These are phyloP conservation scores for Silene conica DNA, from an alignment of 148 eudicot genomes.

Conservation along the genomic window DNA sequence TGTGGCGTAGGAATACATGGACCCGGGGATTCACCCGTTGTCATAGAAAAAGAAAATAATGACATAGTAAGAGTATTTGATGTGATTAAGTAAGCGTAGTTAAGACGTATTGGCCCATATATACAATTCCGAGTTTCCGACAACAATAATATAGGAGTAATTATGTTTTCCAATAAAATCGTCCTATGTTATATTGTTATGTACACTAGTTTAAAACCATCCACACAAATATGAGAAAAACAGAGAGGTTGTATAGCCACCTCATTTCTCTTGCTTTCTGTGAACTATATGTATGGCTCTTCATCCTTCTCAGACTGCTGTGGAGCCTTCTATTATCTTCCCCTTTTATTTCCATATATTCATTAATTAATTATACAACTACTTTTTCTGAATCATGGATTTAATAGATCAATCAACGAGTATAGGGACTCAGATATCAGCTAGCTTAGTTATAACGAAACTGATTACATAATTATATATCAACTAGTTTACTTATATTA, in stretches of 20 bases:
- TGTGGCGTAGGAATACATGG: too few relatives aligned
- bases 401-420: too few relatives aligned
- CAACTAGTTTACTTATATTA: too few relatives aligned
- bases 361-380: background rate
- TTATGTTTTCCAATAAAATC: conserved; percentile 11
- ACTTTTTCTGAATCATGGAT: too few relatives aligned
- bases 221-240: conserved; percentile 4
- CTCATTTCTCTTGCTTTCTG: conserved; percentile 1
- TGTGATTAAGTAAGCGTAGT: background rate
- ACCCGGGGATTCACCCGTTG: too few relatives aligned
- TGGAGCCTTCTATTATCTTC: conserved; percentile 7
- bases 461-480: too few relatives aligned
- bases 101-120: background rate
- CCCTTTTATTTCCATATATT: background rate
- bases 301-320: conserved; percentile 6
- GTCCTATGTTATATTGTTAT: conserved; percentile 11
- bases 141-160: background rate
- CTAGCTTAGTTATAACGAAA: too few relatives aligned
- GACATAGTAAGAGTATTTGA: too few relatives aligned
- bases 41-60: too few relatives aligned
- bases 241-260: conserved; percentile 8
- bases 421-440: too few relatives aligned
- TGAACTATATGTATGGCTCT: background rate
- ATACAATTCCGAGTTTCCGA: background rate
- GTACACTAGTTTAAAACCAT: background rate